Percentiles rank a stretch among this genome's conserved stretches.
Conservation (phyloP, 345 rosid genomes). For the Raphanus raphanistrum region DNA sequence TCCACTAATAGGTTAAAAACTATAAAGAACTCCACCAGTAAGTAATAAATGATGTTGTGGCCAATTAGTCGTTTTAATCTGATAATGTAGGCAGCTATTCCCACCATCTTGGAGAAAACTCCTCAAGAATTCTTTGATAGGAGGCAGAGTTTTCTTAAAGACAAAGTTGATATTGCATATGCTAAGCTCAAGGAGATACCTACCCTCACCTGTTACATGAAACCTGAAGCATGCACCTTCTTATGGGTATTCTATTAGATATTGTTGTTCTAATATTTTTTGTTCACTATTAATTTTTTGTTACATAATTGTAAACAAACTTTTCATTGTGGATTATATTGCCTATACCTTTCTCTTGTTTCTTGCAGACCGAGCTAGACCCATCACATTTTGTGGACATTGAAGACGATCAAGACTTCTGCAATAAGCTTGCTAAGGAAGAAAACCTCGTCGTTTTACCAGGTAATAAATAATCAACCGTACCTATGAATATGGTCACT, state of each 20-base stretch:
- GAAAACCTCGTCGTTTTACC: constrained; percentile 31
- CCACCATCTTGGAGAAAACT: constrained; percentile 58
- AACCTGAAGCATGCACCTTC: constrained; percentile 67
- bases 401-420: constrained; percentile 25
- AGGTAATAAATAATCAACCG: neutral
- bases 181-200: constrained; percentile 51
- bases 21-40: too few relatives aligned
- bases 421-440: constrained; percentile 30
- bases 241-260: constrained; percentile 48
- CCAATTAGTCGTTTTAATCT: too few relatives aligned
- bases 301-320: too few relatives aligned
- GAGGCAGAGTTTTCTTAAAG: constrained; percentile 39
- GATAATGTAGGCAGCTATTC: constrained; percentile 54
- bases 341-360: neutral
- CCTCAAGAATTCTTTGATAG: constrained; percentile 52
- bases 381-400: neutral
- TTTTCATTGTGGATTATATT: too few relatives aligned
- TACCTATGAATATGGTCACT: too few relatives aligned
- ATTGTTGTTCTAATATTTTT: too few relatives aligned
- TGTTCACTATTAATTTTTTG: too few relatives aligned
- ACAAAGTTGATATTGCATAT: constrained; percentile 44
- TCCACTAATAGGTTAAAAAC: too few relatives aligned
- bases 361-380: constrained; percentile 6
- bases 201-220: constrained; percentile 50
- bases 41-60: too few relatives aligned